These are phyloP conservation scores for Coniochaeta prunicola DNA, from an alignment of 2,329 filamentous ascomycete genomes.

Conservation along the genomic window DNA sequence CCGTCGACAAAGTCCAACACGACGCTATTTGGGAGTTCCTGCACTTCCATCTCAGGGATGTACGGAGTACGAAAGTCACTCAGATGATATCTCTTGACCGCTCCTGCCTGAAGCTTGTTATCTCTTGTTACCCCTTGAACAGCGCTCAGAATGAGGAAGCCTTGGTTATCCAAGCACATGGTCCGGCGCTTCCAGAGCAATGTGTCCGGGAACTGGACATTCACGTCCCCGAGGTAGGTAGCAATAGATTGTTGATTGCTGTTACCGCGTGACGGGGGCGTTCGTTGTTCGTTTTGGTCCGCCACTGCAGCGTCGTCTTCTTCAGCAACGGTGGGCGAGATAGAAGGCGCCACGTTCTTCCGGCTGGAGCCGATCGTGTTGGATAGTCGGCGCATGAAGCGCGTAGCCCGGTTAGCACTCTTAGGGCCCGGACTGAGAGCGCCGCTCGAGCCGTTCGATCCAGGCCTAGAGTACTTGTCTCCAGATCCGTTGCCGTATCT, in stretches of 20 bases:
- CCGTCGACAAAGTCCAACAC: constrained; percentile 54
- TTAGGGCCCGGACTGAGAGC: constrained; percentile 6
- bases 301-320: constrained; percentile 33
- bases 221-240: constrained; percentile 78
- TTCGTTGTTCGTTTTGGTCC: constrained; percentile 12
- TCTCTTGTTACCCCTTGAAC: constrained; percentile 51
- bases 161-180: constrained; percentile 76
- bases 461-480: constrained; percentile 21
- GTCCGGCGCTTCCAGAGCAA: constrained; percentile 93
- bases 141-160: constrained; percentile 73
- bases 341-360: constrained; percentile 36
- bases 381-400: constrained; percentile 53
- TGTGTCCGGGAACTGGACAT: constrained; percentile 95
- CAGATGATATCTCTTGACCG: constrained; percentile 73
- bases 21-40: constrained; percentile 86
- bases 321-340: constrained; percentile 44
- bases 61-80: constrained; percentile 75
- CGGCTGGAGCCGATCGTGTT: constrained; percentile 40
- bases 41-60: constrained; percentile 80
- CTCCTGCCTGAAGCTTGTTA: constrained; percentile 39
- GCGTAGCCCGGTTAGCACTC: constrained; percentile 39
- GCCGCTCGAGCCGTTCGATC: constrained; percentile 7
- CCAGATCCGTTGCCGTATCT: constrained; percentile 24
- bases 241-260: constrained; percentile 36
- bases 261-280: constrained; percentile 7